Conservation (phyloP, 2,329 filamentous ascomycete species). For the Calycina herbarum region DNA sequence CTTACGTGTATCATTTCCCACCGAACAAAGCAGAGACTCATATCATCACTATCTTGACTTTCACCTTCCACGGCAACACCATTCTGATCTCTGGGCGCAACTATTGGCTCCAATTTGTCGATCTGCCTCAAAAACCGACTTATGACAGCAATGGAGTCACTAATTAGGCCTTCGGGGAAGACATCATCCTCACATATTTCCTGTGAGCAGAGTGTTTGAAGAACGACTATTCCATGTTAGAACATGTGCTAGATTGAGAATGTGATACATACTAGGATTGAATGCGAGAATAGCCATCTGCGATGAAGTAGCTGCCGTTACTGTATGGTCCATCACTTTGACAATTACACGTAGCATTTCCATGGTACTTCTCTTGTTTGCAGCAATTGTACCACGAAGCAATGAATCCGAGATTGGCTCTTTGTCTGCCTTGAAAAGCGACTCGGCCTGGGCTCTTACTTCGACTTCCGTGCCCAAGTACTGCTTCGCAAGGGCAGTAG, state of each 20-base stretch:
- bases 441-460: conserved; percentile 28
- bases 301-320: conserved; percentile 23
- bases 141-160: conserved; percentile 11
- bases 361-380: conserved; percentile 27
- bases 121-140: conserved; percentile 25
- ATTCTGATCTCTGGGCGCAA: not conserved
- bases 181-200: conserved; percentile 9
- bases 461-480: conserved; percentile 43
- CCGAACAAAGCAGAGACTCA: conserved; percentile 20
- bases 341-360: conserved; percentile 23
- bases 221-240: conserved; percentile 15
- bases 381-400: conserved; percentile 20
- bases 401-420: conserved; percentile 19
- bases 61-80: conserved; percentile 20
- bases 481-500: conserved; percentile 57
- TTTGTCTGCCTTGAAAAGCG: conserved; percentile 11
- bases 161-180: conserved; percentile 8
- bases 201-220: conserved; percentile 14
- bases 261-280: conserved; percentile 25
- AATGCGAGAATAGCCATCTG: conserved; percentile 25
- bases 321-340: conserved; percentile 21
- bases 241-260: not conserved
- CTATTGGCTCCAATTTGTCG: conserved; percentile 21
- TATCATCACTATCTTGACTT: conserved; percentile 31
- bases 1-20: conserved; percentile 30